Evolutionary conservation across 140 eudicot genomes (phyloP), one percentile per base, ranked within the genome.

Genomic region (Senecio squalidus): DNA sequence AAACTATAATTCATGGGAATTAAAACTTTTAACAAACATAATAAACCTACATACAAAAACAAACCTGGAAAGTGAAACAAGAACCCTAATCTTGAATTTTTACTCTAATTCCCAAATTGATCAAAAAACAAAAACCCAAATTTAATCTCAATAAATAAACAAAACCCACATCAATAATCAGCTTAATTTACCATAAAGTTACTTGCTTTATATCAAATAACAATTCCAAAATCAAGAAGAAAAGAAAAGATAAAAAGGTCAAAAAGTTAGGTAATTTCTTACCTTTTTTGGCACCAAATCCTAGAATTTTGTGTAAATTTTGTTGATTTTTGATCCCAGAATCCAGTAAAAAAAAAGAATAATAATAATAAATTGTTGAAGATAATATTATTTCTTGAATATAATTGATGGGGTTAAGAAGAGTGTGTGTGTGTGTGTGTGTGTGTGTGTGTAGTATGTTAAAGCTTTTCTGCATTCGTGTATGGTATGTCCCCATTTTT

Each of bases 401-500:
- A 6, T 7, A 10, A 30, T 62, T 29, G 59, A 46, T 71, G 58
- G 48, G 60, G 23, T 43, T 61, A 51, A 24, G 60, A 34, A 46
- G 58, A 50, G 55, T 51, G 48, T 46, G 60, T 2, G 50, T 5
- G 48, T 14, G 7, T 13, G 48, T 43, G 36, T 25, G 58, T 13
- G 26, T n/a, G n/a, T n/a, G n/a, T n/a, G n/a, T n/a, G n/a, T n/a
- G n/a, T n/a, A n/a, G 44, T 27, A 14, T 60, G 62, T 71, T 44
- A 62, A 55, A 44, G 76, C 66, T 44, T 46, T n/a, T n/a, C 60
- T 55, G 47, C 55, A 34, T 34, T 49, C 61, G 67, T 63, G 77
- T 63, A n/a, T n/a, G n/a, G n/a, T n/a, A n/a, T n/a, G 72, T 45
- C 66, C 77, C 77, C 60, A 55, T 34, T 64, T 34, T 72, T 64